A percentile compares a stretch with the other conserved stretches of the same genome.
Conservation (phyloP, 208 protist species). For the Tritrichomonas foetus region DNA sequence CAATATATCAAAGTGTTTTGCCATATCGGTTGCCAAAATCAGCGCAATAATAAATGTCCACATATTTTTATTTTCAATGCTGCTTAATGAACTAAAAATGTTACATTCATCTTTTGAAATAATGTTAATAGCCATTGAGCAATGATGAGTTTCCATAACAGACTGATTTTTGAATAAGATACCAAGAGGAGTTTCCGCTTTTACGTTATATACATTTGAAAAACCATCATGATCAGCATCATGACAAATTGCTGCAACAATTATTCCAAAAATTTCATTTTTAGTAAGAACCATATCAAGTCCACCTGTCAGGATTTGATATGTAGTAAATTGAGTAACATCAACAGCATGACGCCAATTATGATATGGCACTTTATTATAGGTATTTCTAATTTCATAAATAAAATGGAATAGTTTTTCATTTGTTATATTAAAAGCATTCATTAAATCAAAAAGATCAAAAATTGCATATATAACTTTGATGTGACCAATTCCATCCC, state of each 20-base stretch:
- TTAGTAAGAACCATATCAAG: slow-evolving; percentile 60
- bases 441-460: slow-evolving; percentile 23
- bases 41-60: slow-evolving; percentile 50
- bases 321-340: slow-evolving; percentile 61
- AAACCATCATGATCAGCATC: slow-evolving; percentile 89
- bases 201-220: slow-evolving; percentile 86
- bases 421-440: slow-evolving; percentile 30
- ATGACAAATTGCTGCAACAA: slow-evolving; percentile 80
- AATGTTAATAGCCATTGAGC: slow-evolving; percentile 47
- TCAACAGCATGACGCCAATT: slow-evolving; percentile 66
- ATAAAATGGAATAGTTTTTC: slow-evolving; percentile 17
- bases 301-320: slow-evolving; percentile 48
- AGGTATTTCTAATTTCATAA: neutral
- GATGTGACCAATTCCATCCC: neutral
- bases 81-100: slow-evolving; percentile 44
- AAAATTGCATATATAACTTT: slow-evolving; percentile 24
- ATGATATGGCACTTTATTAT: slow-evolving; percentile 64
- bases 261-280: slow-evolving; percentile 70
- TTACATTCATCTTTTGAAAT: slow-evolving; percentile 44
- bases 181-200: slow-evolving; percentile 73
- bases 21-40: slow-evolving; percentile 62
- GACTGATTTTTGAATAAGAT: slow-evolving; percentile 64
- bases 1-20: slow-evolving; percentile 51
- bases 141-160: slow-evolving; percentile 64
- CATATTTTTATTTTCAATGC: slow-evolving; percentile 48